A percentile compares a stretch with the other conserved stretches of the same genome.
Evolutionary conservation across 768 basidiomycete species (phyloP).

Genomic region (Cystobasidium tubakii): DNA sequence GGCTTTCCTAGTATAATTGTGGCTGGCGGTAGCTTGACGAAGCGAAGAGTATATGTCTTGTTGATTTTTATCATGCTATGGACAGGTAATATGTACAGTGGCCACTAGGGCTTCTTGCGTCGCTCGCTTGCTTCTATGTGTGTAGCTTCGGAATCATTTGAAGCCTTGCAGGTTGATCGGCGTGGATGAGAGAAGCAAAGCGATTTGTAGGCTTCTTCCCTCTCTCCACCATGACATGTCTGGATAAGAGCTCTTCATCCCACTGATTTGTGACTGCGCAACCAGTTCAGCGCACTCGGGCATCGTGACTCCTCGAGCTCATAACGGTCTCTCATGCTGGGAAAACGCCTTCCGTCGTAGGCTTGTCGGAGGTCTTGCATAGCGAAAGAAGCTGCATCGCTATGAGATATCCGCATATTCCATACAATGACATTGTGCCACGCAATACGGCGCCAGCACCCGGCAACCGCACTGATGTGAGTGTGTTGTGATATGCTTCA

Average conservation of each 20-base stretch:
- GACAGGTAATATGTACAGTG: neutral
- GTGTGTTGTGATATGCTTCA: neutral
- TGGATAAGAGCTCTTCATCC: no score
- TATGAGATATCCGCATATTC: neutral
- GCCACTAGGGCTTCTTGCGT: neutral
- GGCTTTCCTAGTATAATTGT: constrained; percentile 9
- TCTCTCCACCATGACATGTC: no score
- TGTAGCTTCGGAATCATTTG: neutral
- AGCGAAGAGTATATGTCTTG: constrained; percentile 24
- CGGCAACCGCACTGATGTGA: neutral
- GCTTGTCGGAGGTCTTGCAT: neutral
- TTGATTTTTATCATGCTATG: neutral
- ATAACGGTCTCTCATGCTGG: no score
- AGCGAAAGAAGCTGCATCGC: neutral
- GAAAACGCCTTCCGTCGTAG: neutral
- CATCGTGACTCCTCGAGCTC: no score
- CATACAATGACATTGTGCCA: neutral
- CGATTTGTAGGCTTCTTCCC: no score
- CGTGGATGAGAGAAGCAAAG: no score
- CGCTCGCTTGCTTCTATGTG: neutral
- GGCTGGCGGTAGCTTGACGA: constrained; percentile 26
- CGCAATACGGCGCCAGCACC: neutral
- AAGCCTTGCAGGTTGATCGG: no score
- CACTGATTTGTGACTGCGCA: no score
- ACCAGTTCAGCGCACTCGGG: no score